Evolutionary conservation across 2,329 filamentous ascomycete genomes (phyloP).

Genomic region (Bisporella sp.): DNA sequence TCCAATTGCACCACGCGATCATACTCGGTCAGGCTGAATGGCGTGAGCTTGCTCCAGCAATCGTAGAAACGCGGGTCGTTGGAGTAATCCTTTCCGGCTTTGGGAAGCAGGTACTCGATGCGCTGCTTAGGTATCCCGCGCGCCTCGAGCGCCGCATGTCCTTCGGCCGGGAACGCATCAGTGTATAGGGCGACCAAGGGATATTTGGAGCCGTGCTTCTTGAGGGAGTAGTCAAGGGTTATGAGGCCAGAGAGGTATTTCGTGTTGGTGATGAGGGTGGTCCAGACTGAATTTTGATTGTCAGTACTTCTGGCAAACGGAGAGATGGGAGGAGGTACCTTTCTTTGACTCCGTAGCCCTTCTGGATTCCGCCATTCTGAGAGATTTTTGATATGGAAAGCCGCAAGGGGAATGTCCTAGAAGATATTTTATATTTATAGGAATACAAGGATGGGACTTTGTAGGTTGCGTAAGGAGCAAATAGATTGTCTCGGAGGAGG

Average conservation of each 20-base stretch:
- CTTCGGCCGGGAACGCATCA: slow-evolving; percentile 62
- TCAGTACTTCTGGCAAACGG: neutral
- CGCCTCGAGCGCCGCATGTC: slow-evolving; percentile 59
- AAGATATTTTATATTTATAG: no score
- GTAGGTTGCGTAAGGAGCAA: no score
- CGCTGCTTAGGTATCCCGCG: slow-evolving; percentile 64
- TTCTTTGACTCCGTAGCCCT: slow-evolving; percentile 24
- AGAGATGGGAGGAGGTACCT: slow-evolving; percentile 7
- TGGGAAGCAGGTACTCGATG: slow-evolving; percentile 67
- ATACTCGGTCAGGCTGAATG: slow-evolving; percentile 72
- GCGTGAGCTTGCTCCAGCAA: slow-evolving; percentile 81
- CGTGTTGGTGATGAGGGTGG: slow-evolving; percentile 78
- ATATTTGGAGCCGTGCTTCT: slow-evolving; percentile 57
- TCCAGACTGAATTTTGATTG: slow-evolving; percentile 62
- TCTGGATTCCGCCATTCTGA: slow-evolving; percentile 14
- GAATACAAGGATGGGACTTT: no score
- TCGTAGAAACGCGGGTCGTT: slow-evolving; percentile 82
- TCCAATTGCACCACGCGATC: slow-evolving; percentile 77
- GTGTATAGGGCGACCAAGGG: slow-evolving; percentile 81
- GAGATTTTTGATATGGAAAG: no score
- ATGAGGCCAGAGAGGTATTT: slow-evolving; percentile 76
- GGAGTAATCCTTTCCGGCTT: slow-evolving; percentile 57
- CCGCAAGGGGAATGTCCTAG: no score
- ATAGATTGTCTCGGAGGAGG: no score
- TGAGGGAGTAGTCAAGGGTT: slow-evolving; percentile 72